Percentiles rank a stretch among this genome's conserved stretches.
These are phyloP conservation scores for Naganishia sp. DNA, from an alignment of 1,284 basidiomycete genomes.

Conservation along the genomic window DNA sequence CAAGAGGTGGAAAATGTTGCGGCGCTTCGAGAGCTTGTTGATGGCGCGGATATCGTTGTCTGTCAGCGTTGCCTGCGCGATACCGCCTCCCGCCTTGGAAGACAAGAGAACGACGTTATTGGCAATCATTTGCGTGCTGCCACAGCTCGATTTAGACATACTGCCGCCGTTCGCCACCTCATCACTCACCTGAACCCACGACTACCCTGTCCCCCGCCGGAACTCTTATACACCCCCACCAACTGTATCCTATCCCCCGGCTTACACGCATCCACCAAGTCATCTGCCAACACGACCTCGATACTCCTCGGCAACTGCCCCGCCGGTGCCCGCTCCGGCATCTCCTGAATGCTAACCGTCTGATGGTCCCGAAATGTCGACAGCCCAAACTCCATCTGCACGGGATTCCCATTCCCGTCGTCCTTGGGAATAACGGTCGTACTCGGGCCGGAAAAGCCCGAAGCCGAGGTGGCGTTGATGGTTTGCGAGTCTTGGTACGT, in stretches of 20 bases:
- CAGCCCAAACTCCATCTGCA: constrained; percentile 91
- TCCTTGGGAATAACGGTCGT: constrained; percentile 90
- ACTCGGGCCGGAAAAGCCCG: constrained; percentile 65
- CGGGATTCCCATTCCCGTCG: constrained; percentile 81
- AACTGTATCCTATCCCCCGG: constrained; percentile 97
- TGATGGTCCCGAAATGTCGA: constrained; percentile 96
- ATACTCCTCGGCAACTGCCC: constrained; percentile 95
- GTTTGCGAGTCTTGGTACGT: constrained; percentile 92
- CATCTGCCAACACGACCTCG: constrained; percentile 94
- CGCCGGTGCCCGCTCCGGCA: constrained; percentile 97
- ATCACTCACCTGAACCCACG: constrained; percentile 85
- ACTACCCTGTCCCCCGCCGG: constrained; percentile 78
- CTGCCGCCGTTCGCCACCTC: neutral
- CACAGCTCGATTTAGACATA: neutral
- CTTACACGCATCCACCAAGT: constrained; percentile 95
- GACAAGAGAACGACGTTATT: constrained; percentile 97
- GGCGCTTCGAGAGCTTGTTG: constrained; percentile 83
- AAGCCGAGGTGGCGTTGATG: constrained; percentile 62
- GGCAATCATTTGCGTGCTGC: constrained; percentile 85
- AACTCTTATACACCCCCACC: constrained; percentile 90
- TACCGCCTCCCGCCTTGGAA: constrained; percentile 93
- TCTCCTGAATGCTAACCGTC: constrained; percentile 96
- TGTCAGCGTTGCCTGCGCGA: constrained; percentile 88
- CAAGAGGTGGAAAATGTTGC: constrained; percentile 83
- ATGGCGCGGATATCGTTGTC: constrained; percentile 95